phyloP scores from a whole-genome alignment of 2,329 filamentous ascomycete genomes.

The Aspergillus clavatus region DNA sequence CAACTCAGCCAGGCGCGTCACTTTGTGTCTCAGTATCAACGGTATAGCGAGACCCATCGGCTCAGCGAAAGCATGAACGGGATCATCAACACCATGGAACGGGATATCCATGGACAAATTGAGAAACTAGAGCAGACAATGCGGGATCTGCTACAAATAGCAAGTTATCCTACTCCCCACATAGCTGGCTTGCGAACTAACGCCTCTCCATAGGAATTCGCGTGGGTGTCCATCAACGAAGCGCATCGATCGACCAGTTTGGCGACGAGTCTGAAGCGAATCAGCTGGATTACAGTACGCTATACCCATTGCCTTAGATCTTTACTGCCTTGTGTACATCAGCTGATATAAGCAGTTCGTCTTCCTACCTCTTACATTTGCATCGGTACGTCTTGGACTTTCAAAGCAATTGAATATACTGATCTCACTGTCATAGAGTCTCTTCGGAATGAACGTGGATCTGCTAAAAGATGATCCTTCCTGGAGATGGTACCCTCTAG shows the following conservation, averaged over 20 bases:
- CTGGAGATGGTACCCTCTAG: conserved; percentile 11
- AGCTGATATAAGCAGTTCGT: no score
- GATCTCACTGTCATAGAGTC: conserved; percentile 7
- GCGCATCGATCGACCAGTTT: conserved; percentile 14
- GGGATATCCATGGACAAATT: conserved; percentile 10
- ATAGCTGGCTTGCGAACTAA: background rate
- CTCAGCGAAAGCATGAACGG: conserved; percentile 11
- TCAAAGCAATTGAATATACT: no score
- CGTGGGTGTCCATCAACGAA: conserved; percentile 15
- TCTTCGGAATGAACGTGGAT: conserved; percentile 15
- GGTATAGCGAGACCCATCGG: conserved; percentile 11
- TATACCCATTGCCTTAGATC: background rate
- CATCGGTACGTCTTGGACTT: conserved; percentile 6
- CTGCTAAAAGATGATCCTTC: conserved; percentile 7
- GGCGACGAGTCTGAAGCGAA: conserved; percentile 13
- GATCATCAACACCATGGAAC: conserved; percentile 6
- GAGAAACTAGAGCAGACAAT: conserved; percentile 14
- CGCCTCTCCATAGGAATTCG: conserved; percentile 9
- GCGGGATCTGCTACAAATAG: conserved; percentile 13
- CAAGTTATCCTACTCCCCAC: background rate
- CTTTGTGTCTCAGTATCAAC: conserved; percentile 12
- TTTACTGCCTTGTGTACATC: conserved; percentile 1
- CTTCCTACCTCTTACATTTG: conserved; percentile 11
- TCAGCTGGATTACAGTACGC: conserved; percentile 15
- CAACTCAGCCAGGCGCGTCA: conserved; percentile 10